phyloP scores from a whole-genome alignment of 2,329 filamentous ascomycete genomes.

The Ampelomyces quisqualis region DNA sequence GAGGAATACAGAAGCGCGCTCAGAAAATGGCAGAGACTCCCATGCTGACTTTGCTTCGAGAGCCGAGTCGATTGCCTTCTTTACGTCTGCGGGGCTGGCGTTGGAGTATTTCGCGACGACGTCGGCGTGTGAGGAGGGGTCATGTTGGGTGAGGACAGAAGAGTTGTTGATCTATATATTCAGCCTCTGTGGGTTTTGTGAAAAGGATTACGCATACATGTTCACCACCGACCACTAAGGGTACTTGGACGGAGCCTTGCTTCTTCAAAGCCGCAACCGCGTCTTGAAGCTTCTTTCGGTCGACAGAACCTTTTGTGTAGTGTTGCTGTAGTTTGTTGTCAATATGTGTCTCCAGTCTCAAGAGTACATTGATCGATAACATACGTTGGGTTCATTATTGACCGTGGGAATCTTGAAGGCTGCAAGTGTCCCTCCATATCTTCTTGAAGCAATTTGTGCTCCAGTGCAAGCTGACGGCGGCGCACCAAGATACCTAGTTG shows the following conservation, averaged over 20 bases:
- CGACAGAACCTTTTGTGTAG: constrained; percentile 79
- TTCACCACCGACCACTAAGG: constrained; percentile 80
- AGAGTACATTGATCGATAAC: constrained; percentile 36
- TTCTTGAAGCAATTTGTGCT: constrained; percentile 27
- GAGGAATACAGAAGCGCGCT: constrained; percentile 89
- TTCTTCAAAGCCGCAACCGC: constrained; percentile 71
- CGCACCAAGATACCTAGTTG: constrained; percentile 29
- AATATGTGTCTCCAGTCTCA: constrained; percentile 1
- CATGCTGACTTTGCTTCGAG: constrained; percentile 83
- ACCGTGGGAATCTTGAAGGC: constrained; percentile 85
- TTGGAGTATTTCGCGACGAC: constrained; percentile 82
- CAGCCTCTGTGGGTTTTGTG: background rate
- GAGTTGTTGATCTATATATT: constrained; percentile 63
- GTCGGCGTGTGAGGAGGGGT: constrained; percentile 77
- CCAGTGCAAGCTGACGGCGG: constrained; percentile 25
- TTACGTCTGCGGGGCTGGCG: constrained; percentile 74
- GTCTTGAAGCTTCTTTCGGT: constrained; percentile 72
- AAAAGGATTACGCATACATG: constrained; percentile 60
- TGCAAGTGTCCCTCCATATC: constrained; percentile 63
- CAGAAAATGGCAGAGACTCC: constrained; percentile 83
- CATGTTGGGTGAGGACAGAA: constrained; percentile 68
- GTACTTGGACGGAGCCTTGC: constrained; percentile 72
- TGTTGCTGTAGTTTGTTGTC: constrained; percentile 66
- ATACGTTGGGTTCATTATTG: constrained; percentile 92
- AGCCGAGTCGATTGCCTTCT: constrained; percentile 77